Base-by-base conservation (phyloP, 805 yeast species). In the Spathaspora passalidarum region DNA sequence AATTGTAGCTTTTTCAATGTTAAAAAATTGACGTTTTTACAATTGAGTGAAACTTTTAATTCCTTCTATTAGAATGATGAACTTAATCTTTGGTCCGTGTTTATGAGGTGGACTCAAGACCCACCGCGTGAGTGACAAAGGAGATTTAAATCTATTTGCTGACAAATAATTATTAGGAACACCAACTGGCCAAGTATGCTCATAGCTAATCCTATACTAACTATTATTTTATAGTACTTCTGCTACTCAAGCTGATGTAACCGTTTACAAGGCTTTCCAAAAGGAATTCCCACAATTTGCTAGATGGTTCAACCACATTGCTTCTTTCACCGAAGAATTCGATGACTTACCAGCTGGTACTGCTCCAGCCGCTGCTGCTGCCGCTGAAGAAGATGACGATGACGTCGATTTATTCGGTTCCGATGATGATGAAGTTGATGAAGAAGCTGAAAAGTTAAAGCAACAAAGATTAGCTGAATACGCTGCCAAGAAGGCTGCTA, bases 251-350 rank as follows among this genome's bases (percentile, higher is more conserved):
- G 96, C 97, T 69, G 98, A 92, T 70, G 98, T 87, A 55, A 72
- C 91, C 62, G 89, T 81, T 64, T 92, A 84, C 92, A 82, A 88
- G 81, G 90, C 97, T 75, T 92, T 84, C 86, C 90, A 90, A 80
- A 67, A 79, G 65, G 75, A 85, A 74, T 92, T 75, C 88, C 97
- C 97, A 73, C 84, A 87, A 74, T 90, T 90, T 69, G 76, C 96
- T 69, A 91, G 98, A 82, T 94, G 97, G 97, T 89, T 86, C 82
- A 88, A 88, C 86, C 97, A 92, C 87, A 86, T 92, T 68, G 94
- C 96, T 72, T 84, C 97, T 52, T 87, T 82, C 82, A 78, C 90
- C 59, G 89, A 80, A 63, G 96, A 89, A 73, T 89, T 89, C 66
- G 81, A 75, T 56, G 63, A 84, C 53, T 79, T 86, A 68, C 95